Percentiles rank a stretch among this genome's conserved stretches.
Conservation (phyloP, 495 filamentous ascomycete species). For the Neurospora intermedia region DNA sequence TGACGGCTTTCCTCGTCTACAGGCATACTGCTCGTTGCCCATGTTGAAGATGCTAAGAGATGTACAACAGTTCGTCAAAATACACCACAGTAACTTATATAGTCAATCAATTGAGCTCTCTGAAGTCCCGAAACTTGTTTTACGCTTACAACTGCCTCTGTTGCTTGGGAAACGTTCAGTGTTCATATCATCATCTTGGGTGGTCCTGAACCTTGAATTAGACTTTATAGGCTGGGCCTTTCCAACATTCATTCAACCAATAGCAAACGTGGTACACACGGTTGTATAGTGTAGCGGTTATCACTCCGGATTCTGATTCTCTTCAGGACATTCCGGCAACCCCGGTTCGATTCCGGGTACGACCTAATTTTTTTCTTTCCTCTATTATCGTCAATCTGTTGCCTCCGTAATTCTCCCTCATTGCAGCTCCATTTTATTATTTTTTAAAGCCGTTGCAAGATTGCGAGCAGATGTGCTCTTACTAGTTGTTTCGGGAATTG, state of each 20-base stretch:
- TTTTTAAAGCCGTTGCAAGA: background rate
- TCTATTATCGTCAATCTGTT: background rate
- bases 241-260: accelerated
- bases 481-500: background rate
- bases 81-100: background rate
- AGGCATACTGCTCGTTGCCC: background rate
- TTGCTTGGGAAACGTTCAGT: background rate
- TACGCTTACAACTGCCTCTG: background rate
- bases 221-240: background rate
- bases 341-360: conserved; percentile 26
- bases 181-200: background rate
- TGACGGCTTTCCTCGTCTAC: background rate
- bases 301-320: background rate
- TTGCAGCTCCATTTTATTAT: background rate
- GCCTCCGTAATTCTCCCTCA: too few relatives aligned
- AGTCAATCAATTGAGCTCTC: background rate
- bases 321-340: background rate
- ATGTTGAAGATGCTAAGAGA: background rate
- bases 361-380: conserved; percentile 6
- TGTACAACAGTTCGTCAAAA: background rate
- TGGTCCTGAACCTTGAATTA: background rate
- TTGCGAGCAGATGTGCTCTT: background rate
- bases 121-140: background rate
- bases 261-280: background rate
- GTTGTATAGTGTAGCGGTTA: background rate